Percentiles rank a stretch among this genome's conserved stretches.
These are phyloP conservation scores for Terfezia claveryi DNA, from an alignment of 495 filamentous ascomycete genomes.

Conservation along the genomic window DNA sequence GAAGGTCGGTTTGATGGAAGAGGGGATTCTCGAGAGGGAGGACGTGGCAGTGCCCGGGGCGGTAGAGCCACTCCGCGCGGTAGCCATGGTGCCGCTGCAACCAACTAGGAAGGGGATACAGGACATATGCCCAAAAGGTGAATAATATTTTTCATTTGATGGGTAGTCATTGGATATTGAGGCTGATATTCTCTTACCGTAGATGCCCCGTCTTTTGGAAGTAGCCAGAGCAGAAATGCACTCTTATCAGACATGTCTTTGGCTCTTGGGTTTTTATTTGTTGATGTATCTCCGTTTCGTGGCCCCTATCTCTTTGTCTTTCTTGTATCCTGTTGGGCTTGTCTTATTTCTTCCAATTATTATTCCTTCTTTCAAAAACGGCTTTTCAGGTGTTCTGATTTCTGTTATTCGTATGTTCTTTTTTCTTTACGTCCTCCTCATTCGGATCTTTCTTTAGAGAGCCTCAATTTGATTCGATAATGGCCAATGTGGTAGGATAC, in stretches of 20 bases:
- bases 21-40: conserved; percentile 2
- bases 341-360: neutral
- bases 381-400: neutral
- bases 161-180: neutral
- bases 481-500: too few species aligned
- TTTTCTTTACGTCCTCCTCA: neutral
- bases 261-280: neutral
- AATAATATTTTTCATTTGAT: neutral
- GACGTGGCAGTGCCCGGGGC: conserved; percentile 4
- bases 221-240: neutral
- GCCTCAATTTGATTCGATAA: neutral
- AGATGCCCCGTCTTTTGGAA: neutral
- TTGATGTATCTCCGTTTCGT: neutral
- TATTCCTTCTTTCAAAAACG: neutral
- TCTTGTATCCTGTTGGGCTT: neutral
- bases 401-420: neutral
- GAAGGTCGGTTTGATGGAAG: conserved; percentile 5
- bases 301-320: neutral
- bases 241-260: neutral
- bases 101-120: neutral
- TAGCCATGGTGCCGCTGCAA: neutral
- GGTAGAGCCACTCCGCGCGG: conserved; percentile 2
- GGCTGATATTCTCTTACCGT: neutral
- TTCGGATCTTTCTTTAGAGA: conserved; percentile 1
- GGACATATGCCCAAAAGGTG: neutral